Evolutionary conservation across 768 basidiomycete genomes (phyloP).

Genomic region (Tylopilus sp.): DNA sequence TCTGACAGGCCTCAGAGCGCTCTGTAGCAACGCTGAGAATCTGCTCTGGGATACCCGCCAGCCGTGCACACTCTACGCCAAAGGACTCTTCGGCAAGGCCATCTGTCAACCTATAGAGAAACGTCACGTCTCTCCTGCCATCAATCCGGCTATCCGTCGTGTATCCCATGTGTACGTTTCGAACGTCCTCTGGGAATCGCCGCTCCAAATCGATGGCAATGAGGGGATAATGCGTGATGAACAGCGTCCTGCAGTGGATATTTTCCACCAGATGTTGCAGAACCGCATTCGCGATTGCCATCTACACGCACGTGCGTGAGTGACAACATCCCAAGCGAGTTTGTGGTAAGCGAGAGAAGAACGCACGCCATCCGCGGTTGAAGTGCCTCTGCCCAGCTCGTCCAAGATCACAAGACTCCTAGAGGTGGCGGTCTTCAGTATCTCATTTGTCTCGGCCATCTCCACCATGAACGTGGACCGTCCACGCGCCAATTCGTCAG

Average conservation of each 20-base stretch:
- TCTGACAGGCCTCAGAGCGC: conserved; percentile 54
- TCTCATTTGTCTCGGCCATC: conserved; percentile 90
- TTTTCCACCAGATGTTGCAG: conserved; percentile 63
- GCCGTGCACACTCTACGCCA: conserved; percentile 87
- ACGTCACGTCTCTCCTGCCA: conserved; percentile 77
- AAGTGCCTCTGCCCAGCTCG: conserved; percentile 86
- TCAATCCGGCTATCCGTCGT: conserved; percentile 64
- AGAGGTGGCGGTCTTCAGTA: conserved; percentile 69
- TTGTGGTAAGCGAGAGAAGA: not conserved
- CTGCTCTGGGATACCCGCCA: conserved; percentile 76
- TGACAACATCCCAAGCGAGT: not conserved
- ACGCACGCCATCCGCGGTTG: conserved; percentile 83
- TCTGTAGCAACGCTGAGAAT: conserved; percentile 61
- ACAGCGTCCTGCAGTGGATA: conserved; percentile 70
- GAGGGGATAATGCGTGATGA: conserved; percentile 93
- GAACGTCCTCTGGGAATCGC: conserved; percentile 55
- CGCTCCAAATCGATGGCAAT: conserved; percentile 67
- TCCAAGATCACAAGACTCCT: conserved; percentile 88
- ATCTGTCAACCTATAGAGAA: conserved; percentile 71
- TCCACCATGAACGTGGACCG: conserved; percentile 98
- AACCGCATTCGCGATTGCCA: conserved; percentile 85
- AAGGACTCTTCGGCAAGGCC: conserved; percentile 84
- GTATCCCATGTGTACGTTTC: conserved; percentile 88
- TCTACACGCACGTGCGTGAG: conserved; percentile 38
- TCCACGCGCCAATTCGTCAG: conserved; percentile 82